Percentiles rank a stretch among this genome's conserved stretches.
phyloP scores from a whole-genome alignment of 1,139 yeast genomes.

The Geotrichum fermentans region DNA sequence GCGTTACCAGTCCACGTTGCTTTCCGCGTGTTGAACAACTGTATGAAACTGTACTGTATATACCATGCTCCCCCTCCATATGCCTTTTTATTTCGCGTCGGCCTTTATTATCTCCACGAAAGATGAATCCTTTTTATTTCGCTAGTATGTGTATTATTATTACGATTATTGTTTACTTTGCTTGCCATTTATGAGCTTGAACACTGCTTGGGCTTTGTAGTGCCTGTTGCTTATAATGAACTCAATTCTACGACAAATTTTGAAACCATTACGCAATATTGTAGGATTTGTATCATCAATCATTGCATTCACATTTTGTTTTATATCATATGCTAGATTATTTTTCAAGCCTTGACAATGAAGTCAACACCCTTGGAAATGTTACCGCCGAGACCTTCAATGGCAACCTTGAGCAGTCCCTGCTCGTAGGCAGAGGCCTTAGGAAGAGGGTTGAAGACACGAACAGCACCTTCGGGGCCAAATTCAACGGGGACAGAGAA shows the following conservation, averaged over 20 bases:
- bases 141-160: no score
- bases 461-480: slow-evolving; percentile 78
- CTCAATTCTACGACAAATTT: not conserved
- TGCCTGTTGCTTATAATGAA: no score
- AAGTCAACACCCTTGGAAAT: slow-evolving; percentile 67
- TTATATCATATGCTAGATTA: not conserved
- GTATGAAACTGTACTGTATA: not conserved
- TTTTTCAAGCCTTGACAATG: slow-evolving; percentile 24
- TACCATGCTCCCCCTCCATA: no score
- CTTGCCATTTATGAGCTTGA: not conserved
- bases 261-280: not conserved
- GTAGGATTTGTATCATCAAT: no score
- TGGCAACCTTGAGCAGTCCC: slow-evolving; percentile 69
- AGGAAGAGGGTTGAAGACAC: slow-evolving; percentile 46
- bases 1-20: not conserved
- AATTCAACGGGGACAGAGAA: slow-evolving; percentile 85
- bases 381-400: slow-evolving; percentile 68
- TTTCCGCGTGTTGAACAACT: not conserved
- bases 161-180: no score
- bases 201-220: not conserved
- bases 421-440: slow-evolving; percentile 35
- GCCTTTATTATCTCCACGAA: no score
- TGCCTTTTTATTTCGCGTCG: no score
- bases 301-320: no score
- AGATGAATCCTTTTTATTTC: no score